A percentile compares a stretch with the other conserved stretches of the same genome.
These are phyloP conservation scores for Peniophora sp. DNA, from an alignment of 1,284 basidiomycete species.

Conservation along the genomic window DNA sequence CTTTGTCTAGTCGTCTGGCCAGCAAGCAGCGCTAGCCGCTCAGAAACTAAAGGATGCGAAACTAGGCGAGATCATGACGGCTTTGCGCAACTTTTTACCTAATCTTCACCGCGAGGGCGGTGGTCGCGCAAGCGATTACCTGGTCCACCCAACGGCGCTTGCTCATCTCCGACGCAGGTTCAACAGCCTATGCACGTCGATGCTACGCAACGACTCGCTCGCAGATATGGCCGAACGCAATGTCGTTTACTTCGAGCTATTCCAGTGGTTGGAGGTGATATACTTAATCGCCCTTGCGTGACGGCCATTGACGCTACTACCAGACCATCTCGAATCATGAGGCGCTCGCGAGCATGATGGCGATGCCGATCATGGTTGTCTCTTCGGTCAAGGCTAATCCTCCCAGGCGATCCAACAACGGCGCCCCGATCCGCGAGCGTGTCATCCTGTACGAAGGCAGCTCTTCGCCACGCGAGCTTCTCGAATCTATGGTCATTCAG, in stretches of 20 bases:
- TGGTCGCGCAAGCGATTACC: constrained; percentile 74
- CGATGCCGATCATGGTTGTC: constrained; percentile 88
- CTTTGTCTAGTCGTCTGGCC: constrained; percentile 58
- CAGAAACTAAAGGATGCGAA: constrained; percentile 67
- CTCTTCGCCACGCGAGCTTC: constrained; percentile 78
- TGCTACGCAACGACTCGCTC: constrained; percentile 84
- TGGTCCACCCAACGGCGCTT: constrained; percentile 82
- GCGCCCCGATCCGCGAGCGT: constrained; percentile 56
- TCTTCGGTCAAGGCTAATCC: constrained; percentile 56
- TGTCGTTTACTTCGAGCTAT: constrained; percentile 78
- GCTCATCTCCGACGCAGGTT: constrained; percentile 86
- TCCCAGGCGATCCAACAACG: constrained; percentile 39
- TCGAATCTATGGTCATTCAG: constrained; percentile 86
- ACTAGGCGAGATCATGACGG: constrained; percentile 57
- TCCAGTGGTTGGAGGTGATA: constrained; percentile 83
- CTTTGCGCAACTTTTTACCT: constrained; percentile 74
- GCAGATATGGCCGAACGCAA: constrained; percentile 88
- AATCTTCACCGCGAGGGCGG: constrained; percentile 66
- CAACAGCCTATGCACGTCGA: constrained; percentile 75
- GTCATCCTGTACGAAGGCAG: constrained; percentile 84
- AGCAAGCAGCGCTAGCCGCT: constrained; percentile 62
- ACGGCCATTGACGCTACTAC: constrained; percentile 1
- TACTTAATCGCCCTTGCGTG: constrained; percentile 1
- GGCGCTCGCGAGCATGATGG: constrained; percentile 88
- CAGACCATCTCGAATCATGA: constrained; percentile 84